These are phyloP conservation scores for Jatropha multifida DNA, from an alignment of 441 rosid species.

Conservation along the genomic window DNA sequence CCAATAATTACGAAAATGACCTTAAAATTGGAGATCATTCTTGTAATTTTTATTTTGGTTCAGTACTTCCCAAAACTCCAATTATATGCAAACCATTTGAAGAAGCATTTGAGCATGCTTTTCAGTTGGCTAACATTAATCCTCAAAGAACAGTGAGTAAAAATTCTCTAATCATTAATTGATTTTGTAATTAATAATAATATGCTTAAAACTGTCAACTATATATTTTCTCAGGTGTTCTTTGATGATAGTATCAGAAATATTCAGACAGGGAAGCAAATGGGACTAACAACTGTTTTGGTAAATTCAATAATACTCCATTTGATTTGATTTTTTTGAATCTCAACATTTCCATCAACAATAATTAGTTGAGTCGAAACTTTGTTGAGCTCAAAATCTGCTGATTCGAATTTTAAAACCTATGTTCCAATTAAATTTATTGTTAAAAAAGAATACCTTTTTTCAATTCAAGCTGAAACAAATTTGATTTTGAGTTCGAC, in stretches of 20 bases:
- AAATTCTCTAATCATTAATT: neutral
- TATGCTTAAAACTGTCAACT: neutral
- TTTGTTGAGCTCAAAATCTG: too few relatives aligned
- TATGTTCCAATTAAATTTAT: too few relatives aligned
- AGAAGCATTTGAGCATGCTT: slow-evolving; percentile 58
- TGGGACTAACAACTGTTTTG: slow-evolving; percentile 82
- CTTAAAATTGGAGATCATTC: slow-evolving; percentile 28
- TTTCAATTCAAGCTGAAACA: too few relatives aligned
- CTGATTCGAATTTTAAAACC: too few relatives aligned
- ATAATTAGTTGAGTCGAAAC: too few relatives aligned
- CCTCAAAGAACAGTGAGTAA: slow-evolving; percentile 77
- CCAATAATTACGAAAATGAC: slow-evolving; percentile 17
- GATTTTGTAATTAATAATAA: neutral
- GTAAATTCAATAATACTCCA: slow-evolving; percentile 31
- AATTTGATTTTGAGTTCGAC: too few relatives aligned
- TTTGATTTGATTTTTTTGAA: neutral
- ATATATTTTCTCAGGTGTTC: slow-evolving; percentile 52
- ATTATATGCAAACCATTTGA: slow-evolving; percentile 82
- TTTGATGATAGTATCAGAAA: slow-evolving; percentile 91
- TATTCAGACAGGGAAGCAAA: slow-evolving; percentile 72
- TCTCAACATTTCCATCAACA: too few relatives aligned
- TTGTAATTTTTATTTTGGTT: slow-evolving; percentile 29
- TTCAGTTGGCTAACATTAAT: slow-evolving; percentile 65
- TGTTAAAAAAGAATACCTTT: too few relatives aligned
- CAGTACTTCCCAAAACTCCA: slow-evolving; percentile 56